Conservation (phyloP, 1,139 yeast genomes). For the Spencermartinsiella ligniputridi region DNA sequence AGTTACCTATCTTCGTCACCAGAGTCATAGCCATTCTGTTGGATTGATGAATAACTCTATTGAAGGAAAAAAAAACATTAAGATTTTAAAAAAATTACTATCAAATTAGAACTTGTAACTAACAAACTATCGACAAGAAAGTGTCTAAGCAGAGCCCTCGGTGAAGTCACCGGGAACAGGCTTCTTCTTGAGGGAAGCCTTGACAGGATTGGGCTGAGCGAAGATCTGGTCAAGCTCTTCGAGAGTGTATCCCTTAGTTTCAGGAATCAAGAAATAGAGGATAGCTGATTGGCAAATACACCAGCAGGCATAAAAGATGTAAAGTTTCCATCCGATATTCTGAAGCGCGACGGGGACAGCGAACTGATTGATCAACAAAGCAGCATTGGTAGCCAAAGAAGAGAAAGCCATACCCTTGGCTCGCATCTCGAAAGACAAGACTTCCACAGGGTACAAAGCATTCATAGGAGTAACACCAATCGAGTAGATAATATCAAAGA, state of each 20-base stretch:
- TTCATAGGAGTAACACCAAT: slow-evolving; percentile 24
- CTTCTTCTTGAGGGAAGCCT: slow-evolving; percentile 12
- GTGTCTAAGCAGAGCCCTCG: background rate
- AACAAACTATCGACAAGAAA: background rate
- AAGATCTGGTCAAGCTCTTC: slow-evolving; percentile 46
- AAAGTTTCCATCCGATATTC: slow-evolving; percentile 54
- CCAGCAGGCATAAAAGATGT: slow-evolving; percentile 42
- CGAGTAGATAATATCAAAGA: slow-evolving; percentile 13
- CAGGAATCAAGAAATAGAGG: slow-evolving; percentile 41
- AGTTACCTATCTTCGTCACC: no score
- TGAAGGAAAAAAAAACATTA: no score
- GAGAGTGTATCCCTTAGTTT: slow-evolving; percentile 44
- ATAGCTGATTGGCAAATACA: slow-evolving; percentile 18
- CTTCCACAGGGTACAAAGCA: slow-evolving; percentile 35
- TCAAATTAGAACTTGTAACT: background rate
- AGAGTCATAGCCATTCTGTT: no score
- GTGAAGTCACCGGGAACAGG: background rate
- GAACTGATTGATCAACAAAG: slow-evolving; percentile 41
- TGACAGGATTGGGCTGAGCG: slow-evolving; percentile 20
- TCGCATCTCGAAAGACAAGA: slow-evolving; percentile 36
- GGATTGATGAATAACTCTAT: no score
- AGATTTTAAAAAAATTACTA: no score
- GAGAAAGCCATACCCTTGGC: slow-evolving; percentile 32
- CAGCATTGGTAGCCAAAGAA: slow-evolving; percentile 23
- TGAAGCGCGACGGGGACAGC: slow-evolving; percentile 56